Percentiles rank a stretch among this genome's conserved stretches.
Conservation (phyloP, 1,284 basidiomycete genomes). For the Puccinia coronata region DNA sequence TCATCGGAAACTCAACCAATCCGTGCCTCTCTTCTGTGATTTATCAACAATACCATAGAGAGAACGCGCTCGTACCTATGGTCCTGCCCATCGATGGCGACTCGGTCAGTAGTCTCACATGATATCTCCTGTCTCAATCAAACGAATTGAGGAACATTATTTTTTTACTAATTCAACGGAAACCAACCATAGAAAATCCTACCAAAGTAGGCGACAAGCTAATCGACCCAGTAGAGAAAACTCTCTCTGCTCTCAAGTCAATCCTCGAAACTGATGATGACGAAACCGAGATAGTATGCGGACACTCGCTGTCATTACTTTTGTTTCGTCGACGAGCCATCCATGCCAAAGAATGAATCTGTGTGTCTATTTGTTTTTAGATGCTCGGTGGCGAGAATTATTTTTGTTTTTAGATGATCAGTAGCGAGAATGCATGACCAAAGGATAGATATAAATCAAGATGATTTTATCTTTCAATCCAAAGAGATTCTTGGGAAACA, state of each 20-base stretch:
- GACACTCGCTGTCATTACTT: conserved; percentile 41
- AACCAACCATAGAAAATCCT: conserved; percentile 23
- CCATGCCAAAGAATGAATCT: too few species aligned
- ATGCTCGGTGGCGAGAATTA: too few species aligned
- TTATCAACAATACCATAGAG: conserved; percentile 15
- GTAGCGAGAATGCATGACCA: too few species aligned
- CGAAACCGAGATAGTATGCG: conserved; percentile 33
- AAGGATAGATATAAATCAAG: too few species aligned
- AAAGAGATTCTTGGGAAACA: too few species aligned
- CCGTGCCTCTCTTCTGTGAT: neutral
- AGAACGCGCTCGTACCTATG: conserved; percentile 34
- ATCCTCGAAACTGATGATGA: conserved; percentile 30
- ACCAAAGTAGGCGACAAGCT: conserved; percentile 18
- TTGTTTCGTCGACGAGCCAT: conserved; percentile 37
- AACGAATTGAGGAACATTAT: neutral
- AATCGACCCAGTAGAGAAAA: conserved; percentile 39
- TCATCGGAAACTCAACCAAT: neutral
- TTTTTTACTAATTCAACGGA: neutral
- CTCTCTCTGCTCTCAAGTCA: conserved; percentile 14
- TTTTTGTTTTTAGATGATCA: too few species aligned
- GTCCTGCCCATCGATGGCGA: conserved; percentile 44
- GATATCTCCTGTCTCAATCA: neutral
- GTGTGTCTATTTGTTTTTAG: too few species aligned
- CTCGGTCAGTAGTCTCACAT: neutral
- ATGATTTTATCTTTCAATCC: too few species aligned